Conservation (phyloP, 495 filamentous ascomycete species). For the Annulohypoxylon nitens region DNA sequence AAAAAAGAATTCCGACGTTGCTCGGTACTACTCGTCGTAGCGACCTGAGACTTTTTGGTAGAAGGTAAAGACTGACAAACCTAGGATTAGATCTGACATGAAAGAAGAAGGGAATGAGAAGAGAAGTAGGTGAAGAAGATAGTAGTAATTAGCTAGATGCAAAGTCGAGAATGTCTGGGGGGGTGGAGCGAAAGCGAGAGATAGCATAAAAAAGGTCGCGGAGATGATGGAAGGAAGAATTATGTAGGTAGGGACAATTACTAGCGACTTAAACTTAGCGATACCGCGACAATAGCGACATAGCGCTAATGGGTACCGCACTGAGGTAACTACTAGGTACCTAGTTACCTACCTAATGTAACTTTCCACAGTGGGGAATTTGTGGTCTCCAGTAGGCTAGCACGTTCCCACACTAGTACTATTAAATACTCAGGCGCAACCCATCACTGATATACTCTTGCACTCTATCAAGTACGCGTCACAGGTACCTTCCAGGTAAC, state of each 20-base stretch:
- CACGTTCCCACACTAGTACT: background rate
- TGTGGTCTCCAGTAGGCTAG: background rate
- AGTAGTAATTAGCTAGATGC: slow-evolving; percentile 17
- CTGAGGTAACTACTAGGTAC: background rate
- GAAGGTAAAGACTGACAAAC: slow-evolving; percentile 16
- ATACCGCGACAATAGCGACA: background rate
- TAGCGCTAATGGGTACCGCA: background rate
- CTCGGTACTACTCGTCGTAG: slow-evolving; percentile 24
- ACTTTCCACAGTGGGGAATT: slow-evolving; percentile 8
- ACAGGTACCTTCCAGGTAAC: slow-evolving; percentile 19
- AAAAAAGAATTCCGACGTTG: background rate
- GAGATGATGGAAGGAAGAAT: slow-evolving; percentile 27
- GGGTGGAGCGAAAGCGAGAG: slow-evolving; percentile 35
- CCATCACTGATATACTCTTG: background rate
- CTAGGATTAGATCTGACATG: slow-evolving; percentile 2
- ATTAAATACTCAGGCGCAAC: background rate
- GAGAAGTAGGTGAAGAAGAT: slow-evolving; percentile 27
- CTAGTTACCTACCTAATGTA: slow-evolving; percentile 20
- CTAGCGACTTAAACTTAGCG: background rate
- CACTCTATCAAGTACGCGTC: background rate
- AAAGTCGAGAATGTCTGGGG: slow-evolving; percentile 36
- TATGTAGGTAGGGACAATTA: slow-evolving; percentile 19
- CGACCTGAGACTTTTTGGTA: background rate
- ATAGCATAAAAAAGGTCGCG: slow-evolving; percentile 44
- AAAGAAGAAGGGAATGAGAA: slow-evolving; percentile 1